phyloP scores from a whole-genome alignment of 768 basidiomycete genomes.

The Hydnomerulius pinastri region DNA sequence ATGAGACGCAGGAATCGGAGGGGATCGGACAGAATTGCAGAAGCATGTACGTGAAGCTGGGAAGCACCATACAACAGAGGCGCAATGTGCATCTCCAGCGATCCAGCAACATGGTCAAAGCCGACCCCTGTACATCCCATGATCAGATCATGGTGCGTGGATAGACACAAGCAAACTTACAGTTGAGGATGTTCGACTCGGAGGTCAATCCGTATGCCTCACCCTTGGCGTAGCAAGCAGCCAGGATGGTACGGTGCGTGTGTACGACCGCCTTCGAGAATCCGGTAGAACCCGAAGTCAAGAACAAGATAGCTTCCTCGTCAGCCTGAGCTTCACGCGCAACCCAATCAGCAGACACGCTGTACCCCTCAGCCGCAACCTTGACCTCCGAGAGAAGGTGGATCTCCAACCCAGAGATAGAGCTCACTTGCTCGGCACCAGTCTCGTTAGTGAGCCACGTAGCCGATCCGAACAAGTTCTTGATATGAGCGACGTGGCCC shows the following conservation, averaged over 20 bases:
- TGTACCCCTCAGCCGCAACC: conserved; percentile 16
- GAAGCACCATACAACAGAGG: conserved; percentile 30
- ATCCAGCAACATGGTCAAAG: conserved; percentile 45
- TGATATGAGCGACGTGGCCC: conserved; percentile 19
- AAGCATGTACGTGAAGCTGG: conserved; percentile 18
- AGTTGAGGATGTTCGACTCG: conserved; percentile 37
- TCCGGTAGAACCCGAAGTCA: conserved; percentile 44
- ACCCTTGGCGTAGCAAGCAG: conserved; percentile 34
- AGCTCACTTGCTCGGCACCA: conserved; percentile 24
- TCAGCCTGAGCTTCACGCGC: conserved; percentile 18
- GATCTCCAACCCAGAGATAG: conserved; percentile 21
- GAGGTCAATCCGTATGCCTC: conserved; percentile 32
- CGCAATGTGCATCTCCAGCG: conserved; percentile 40
- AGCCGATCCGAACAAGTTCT: conserved; percentile 16
- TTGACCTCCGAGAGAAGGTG: conserved; percentile 27
- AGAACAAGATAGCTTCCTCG: conserved; percentile 30
- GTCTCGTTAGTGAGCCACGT: conserved; percentile 26
- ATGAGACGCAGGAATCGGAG: conserved; percentile 23
- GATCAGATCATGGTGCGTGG: neutral
- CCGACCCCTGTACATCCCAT: conserved; percentile 31
- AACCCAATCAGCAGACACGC: conserved; percentile 9
- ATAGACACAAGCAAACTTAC: conserved; percentile 10
- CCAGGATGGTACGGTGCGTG: conserved; percentile 38
- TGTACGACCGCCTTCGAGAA: conserved; percentile 42
- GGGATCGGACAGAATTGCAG: conserved; percentile 17